Evolutionary conservation across 2,329 filamentous ascomycete genomes (phyloP).

Genomic region (Fusarium caatingaense): DNA sequence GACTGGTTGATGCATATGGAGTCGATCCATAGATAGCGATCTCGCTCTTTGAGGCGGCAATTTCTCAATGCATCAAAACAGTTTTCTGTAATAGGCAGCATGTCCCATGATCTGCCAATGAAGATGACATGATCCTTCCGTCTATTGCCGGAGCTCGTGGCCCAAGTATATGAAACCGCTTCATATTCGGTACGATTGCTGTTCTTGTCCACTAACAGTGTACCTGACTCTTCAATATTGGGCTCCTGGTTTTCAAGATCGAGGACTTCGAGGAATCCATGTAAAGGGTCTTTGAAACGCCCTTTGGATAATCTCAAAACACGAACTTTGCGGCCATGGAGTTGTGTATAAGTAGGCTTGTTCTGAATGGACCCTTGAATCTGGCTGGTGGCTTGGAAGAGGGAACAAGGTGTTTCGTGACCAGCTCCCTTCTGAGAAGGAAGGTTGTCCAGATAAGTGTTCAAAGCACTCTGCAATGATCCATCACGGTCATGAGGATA

Average conservation of each 20-base stretch:
- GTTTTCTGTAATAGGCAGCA: background rate
- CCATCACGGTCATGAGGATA: background rate
- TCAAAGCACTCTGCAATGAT: background rate
- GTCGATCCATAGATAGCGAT: background rate
- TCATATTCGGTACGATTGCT: background rate
- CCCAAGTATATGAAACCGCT: conserved; percentile 4
- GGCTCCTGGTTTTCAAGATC: background rate
- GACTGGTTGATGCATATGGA: conserved; percentile 7
- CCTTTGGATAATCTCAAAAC: background rate
- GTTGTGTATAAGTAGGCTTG: background rate
- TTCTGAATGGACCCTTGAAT: no score
- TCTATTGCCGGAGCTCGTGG: background rate
- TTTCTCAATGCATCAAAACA: background rate
- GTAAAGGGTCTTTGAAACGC: background rate
- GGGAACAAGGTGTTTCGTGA: background rate
- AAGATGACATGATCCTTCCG: background rate
- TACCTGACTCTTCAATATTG: background rate
- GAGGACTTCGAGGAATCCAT: background rate
- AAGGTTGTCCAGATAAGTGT: background rate
- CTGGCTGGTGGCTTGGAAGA: accelerated
- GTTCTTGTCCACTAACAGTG: accelerated
- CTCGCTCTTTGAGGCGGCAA: background rate
- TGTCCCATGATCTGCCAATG: background rate
- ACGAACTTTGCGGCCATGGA: background rate
- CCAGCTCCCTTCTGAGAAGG: accelerated